Base-by-base conservation (phyloP, 2,329 filamentous ascomycete genomes). In the Ophiostoma triangulosporum region DNA sequence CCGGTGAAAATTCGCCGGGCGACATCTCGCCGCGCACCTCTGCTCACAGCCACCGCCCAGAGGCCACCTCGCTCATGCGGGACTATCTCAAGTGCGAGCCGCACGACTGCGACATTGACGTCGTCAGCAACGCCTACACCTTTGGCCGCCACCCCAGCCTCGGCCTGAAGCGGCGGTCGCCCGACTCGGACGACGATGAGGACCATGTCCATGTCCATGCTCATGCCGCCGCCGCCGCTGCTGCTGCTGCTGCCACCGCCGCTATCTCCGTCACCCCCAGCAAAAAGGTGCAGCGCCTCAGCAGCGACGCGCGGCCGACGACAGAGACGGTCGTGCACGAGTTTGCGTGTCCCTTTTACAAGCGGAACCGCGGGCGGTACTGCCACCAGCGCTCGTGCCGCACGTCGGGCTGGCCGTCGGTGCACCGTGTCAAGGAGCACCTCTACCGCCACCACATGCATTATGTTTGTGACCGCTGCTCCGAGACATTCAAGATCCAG, bases 361-460 rank as follows among this genome's bases (percentile, higher is more conserved):
- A 70, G 56, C 64, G 68, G 48, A 66, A 69, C 50, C 66, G 65
- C 0, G 58, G 62, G 7, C 63, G 63, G 20, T 69, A 69, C 53
- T 63, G 61, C 36, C 62, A 63, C 26, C 60, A 63, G n/a, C 61
- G 65, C 2, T 64, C 64, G 0, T 71, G 68, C 57, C 64, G 65
- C 14, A 64, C 65, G 0, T 66, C 65, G 0, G 66, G 67, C 1
- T 70, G 67, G 63, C 65, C 64, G 1, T 67, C 63, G 6, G 66
- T 69, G 0, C 67, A 69, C 51, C 62, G 68, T 0, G 65, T 70
- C 60, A 71, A 71, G 55, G 68, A 69, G 35, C 69, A 70, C 51
- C 56, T 71, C 0, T 69, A 70, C 35, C 65, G 66, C 3, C 64
- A 66, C 6, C 69, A 71, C 54, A 60, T 64, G 0, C 64, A 57